Evolutionary conservation across 2,329 filamentous ascomycete species (phyloP).

Genomic region (Trichoderma breve): DNA sequence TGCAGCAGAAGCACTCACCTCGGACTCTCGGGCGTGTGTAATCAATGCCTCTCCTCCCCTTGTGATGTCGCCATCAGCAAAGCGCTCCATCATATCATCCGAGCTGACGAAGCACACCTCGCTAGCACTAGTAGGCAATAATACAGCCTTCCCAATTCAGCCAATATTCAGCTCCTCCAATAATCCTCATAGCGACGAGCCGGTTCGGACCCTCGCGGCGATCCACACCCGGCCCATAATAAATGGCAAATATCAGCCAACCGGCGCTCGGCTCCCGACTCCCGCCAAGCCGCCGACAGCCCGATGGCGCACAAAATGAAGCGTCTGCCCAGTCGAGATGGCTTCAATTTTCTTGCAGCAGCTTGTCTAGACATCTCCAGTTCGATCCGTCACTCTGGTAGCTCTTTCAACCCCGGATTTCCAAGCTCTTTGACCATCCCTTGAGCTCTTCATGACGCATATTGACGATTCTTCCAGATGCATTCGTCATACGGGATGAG

Average conservation of each 20-base stretch:
- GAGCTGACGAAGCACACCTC: background rate
- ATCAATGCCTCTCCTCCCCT: background rate
- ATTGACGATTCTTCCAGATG: constrained; percentile 14
- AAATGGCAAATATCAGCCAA: background rate
- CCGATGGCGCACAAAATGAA: constrained; percentile 1
- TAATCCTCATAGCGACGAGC: constrained; percentile 8
- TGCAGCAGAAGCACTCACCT: background rate
- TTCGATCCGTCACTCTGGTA: background rate
- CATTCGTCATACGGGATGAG: constrained; percentile 16
- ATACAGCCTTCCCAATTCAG: background rate
- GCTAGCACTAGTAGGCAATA: background rate
- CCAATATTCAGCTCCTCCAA: background rate
- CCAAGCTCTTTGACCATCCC: background rate
- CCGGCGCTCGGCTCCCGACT: constrained; percentile 17
- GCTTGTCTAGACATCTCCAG: background rate
- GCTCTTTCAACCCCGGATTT: background rate
- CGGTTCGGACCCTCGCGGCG: constrained; percentile 15
- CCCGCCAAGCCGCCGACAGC: constrained; percentile 17
- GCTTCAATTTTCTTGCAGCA: background rate
- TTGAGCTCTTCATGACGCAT: background rate
- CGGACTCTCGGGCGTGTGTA: background rate
- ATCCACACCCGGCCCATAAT: background rate
- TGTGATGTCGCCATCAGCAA: background rate
- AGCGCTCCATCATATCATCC: background rate
- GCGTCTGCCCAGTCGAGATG: constrained; percentile 2